Evolutionary conservation across 78 protist genomes (phyloP), one percentile per base, ranked within the genome.

Genomic region (Bigelowiella natans): DNA sequence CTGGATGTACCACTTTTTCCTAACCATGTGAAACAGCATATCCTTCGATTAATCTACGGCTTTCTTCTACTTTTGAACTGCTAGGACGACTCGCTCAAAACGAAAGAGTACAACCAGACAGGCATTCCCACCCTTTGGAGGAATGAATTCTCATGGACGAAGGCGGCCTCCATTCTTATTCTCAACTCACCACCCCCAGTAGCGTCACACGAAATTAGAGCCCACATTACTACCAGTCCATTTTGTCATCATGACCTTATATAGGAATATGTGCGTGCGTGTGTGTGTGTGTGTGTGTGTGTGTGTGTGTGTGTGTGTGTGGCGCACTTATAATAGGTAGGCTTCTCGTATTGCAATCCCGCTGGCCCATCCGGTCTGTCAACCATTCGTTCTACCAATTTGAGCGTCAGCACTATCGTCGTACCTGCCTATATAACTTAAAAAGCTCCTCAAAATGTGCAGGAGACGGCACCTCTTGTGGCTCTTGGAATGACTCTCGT

Each of bases 101-200:
- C 90, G 0, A 39, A 2, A 0, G 86, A 2, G 37, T 92, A 18
- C 89, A 40, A 64, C 90, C 38, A 51, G 85, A 90, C 90, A 1
- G 91, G 92, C 0, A 40, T 93, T 83, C 94, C 90, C 29, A 86
- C 89, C 83, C 91, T 90, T 18, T 18, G 51, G 38, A 34, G 31
- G 86, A 93, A 93, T 91, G 86, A 63, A 31, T 88, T 2, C 85
- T 0, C 64, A 1, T 93, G 73, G 73, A 51, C 73, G 34, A 51
- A 51, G 18, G 73, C 18, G 73, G 73, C 73, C 7, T 51, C 73
- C 18, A 51, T 51, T 18, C 18, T 51, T 26, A 51, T 51, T 51
- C 73, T 51, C 73, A 51, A 51, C 18, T 51, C 73, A 26, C 73
- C 73, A 26, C 18, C 73, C 73, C 73, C 73, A 26, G 73, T 51